Evolutionary conservation across 2,329 filamentous ascomycete species (phyloP), one percentile per base, ranked within the genome.

Genomic region (Fusarium dlaminii): DNA sequence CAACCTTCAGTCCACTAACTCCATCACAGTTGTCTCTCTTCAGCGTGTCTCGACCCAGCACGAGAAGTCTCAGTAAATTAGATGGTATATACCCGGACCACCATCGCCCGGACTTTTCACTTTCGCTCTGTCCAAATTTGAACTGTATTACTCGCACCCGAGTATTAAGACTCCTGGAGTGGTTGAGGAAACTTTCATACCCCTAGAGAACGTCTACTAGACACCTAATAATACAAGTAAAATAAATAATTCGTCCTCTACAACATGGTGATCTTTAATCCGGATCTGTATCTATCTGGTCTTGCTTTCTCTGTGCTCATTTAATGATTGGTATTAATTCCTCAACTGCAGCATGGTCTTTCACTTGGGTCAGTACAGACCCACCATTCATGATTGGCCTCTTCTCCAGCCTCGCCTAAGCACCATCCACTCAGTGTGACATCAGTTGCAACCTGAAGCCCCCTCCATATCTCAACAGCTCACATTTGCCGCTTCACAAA

Each of bases 21-120:
- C 77, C 3, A 78, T 81, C 68, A 73, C 79, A 94, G 93, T 96
- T 82, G 93, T 97, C 81, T 95, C 93, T 70, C 89, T 97, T 83
- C 94, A 97, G 87, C 93, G 94, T 84, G 93, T 96, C 76, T 96
- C 94, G 63, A 96, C 93, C 71, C 93, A 96, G 86, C 94, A 97
- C 87, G 94, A 97, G 88, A 96, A 95, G 89, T 93, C 91, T 77
- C 87, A 91, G 84, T 95, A 92, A 83, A 82, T 78, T 63, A 69
- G 77, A 77, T 79, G 75, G 77, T 80, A 82, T 81, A 83, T 84
- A 83, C 80, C 82, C 81, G 80, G 79, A 78, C 65, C 77, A 76
- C 77, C 73, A 79, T 80, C 76, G 68, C 77, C 80, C 78, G 81
- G 81, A 77, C 79, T 79, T 81, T 83, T 83, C 80, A 77, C 79